Evolutionary conservation across 192 early-diverging fungal genomes (phyloP), one percentile per base, ranked within the genome.

Genomic region (Funneliformis mosseae): DNA sequence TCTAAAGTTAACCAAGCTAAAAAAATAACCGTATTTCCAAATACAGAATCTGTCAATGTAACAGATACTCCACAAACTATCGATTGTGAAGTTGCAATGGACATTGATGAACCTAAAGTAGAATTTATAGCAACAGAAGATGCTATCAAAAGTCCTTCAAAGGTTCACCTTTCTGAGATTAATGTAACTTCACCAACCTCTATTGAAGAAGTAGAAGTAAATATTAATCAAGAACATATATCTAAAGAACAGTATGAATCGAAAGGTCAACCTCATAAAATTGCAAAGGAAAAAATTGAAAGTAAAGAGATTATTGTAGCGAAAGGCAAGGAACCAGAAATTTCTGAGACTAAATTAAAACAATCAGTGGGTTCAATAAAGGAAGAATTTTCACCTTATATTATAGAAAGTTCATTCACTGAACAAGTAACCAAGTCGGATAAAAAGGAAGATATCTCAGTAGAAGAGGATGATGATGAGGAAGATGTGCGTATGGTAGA

Each of bases 21-120:
- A 10, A 75, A 46, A 25, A 33, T 75, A 16, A 60, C 18, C 8
- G 9, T 8, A 23, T 75, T 50, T 60, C 74, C 74, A 33, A 69
- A 18, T 28, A 28, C 25, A 28, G 74, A 75, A 11, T 69, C 39
- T 18, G 42, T 45, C 10, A 64, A 5, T 43, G 16, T 41, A 16
- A 38, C 28, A 60, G 74, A 55, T 41, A 75, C 48, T 23, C 74
- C 74, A 8, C 74, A 27, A 73, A 73, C 71, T 25, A 21, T 73
- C 8, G 41, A 28, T 75, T 48, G 23, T 18, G 74, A 75, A 33
- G 9, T 7, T 28, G 25, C 46, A 38, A 75, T 75, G 48, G 74
- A 75, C 33, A 21, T 75, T 18, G 45, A 48, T 12, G 74, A 75
- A 25, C n/a, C 12, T n/a, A 48, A 5, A n/a, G 42, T n/a, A 12